Base-by-base conservation (phyloP, 345 rosid genomes). In the Raphanus raphanistrum region DNA sequence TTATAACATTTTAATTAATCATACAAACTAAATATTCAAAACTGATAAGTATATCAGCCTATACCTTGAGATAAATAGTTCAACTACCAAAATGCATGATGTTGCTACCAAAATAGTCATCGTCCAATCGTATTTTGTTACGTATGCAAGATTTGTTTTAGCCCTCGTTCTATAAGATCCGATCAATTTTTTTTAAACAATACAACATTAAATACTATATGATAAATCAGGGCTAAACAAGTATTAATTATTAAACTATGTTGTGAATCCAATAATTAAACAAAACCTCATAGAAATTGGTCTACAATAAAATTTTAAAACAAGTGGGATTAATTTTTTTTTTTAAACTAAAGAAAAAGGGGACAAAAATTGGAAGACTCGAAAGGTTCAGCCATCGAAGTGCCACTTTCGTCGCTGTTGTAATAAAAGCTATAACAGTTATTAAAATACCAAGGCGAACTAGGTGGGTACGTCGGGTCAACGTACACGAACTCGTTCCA, bases 401-500 rank as follows among this genome's bases (percentile, higher is more conserved):
- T 75, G 55, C 76, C 79, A 54, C 67, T 84, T 7, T 81, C 86
- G 58, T 84, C 85, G 67, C 72, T 80, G 13, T 82, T 72, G 63
- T 80, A 70, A 74, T 64, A 70, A 80, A 68, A 79, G 70, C 79
- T 79, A 80, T 55, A 74, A 63, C 67, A 79, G 41, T 74, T 79
- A 74, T 70, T 75, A 70, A 74, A 70, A 64, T 73, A 71, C 88
- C 88, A 86, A 28, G 86, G 83, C 29, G 66, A 72, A 50, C 80
- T 64, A 4, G 83, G 81, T 58, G 81, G 84, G 66, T 84, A 84
- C 48, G 33, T 74, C 64, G 88, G 70, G 85, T 93, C 98, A 54
- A 78, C 83, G 58, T 82, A 86, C 48, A 87, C 85, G 17, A 88
- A 88, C 76, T 92, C 92, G 79, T 67, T 85, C 81, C 85, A 68